Evolutionary conservation across 345 rosid genomes (phyloP).

Genomic region (Reutealis trisperma): DNA sequence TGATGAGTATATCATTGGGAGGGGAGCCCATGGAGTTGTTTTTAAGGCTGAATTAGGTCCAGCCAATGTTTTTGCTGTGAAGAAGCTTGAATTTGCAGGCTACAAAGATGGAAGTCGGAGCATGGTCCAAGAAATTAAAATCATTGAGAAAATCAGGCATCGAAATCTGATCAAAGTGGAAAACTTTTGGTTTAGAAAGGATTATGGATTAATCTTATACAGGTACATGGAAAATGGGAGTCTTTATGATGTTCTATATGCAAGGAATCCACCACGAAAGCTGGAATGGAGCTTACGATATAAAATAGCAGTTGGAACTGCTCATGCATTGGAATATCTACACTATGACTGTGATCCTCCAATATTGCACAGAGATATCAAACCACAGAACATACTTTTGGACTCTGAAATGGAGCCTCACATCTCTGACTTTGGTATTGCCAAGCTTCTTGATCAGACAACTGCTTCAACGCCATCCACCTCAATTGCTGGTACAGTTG

Average conservation of each 20-base stretch:
- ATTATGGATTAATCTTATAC: slow-evolving; percentile 65
- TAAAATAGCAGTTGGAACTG: slow-evolving; percentile 62
- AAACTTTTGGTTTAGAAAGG: slow-evolving; percentile 69
- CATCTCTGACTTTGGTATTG: slow-evolving; percentile 80
- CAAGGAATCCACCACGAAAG: slow-evolving; percentile 18
- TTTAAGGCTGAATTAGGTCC: slow-evolving; percentile 59
- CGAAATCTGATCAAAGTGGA: slow-evolving; percentile 71
- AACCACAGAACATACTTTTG: slow-evolving; percentile 74
- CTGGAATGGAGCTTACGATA: slow-evolving; percentile 66
- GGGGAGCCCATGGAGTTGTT: slow-evolving; percentile 78
- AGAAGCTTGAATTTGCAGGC: slow-evolving; percentile 53
- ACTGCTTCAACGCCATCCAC: slow-evolving; percentile 33
- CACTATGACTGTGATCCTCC: slow-evolving; percentile 75
- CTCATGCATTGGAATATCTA: slow-evolving; percentile 80
- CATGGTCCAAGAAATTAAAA: slow-evolving; percentile 66
- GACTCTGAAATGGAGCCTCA: slow-evolving; percentile 75
- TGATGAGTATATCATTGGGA: slow-evolving; percentile 60
- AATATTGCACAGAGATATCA: slow-evolving; percentile 79
- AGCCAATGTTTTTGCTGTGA: slow-evolving; percentile 54
- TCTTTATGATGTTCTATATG: slow-evolving; percentile 62
- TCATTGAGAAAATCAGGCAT: slow-evolving; percentile 61
- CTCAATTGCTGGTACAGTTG: slow-evolving; percentile 67
- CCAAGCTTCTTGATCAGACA: slow-evolving; percentile 62
- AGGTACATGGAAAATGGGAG: slow-evolving; percentile 80
- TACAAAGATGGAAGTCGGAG: slow-evolving; percentile 46